Conservation (phyloP, 202 grass and related monocot species). For the Elaeis oleifera region DNA sequence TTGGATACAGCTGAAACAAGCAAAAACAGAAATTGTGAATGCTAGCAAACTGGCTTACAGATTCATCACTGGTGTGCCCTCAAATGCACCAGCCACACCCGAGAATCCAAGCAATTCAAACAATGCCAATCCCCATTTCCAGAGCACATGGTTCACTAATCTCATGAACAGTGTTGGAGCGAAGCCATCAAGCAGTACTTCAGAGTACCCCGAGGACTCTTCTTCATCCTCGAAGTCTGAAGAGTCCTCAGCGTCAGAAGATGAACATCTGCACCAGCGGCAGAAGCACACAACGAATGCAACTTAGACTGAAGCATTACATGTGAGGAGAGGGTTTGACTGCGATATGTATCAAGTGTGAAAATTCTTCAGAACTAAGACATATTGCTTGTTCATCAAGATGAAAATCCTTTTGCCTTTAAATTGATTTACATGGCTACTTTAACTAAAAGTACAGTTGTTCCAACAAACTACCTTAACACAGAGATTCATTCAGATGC, state of each 20-base stretch:
- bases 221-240: constrained; percentile 21
- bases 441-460: constrained; percentile 20
- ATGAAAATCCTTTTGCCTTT: too few relatives aligned
- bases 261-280: constrained; percentile 8
- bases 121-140: constrained; percentile 14
- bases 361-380: too few relatives aligned
- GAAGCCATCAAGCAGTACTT: constrained; percentile 37
- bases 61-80: constrained; percentile 30
- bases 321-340: constrained; percentile 20
- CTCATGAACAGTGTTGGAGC: constrained; percentile 33
- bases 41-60: constrained; percentile 41
- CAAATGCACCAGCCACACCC: constrained; percentile 20
- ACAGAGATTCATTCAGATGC: neutral
- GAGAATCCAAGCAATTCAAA: constrained; percentile 22
- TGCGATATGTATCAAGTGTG: too few relatives aligned
- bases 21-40: constrained; percentile 42
- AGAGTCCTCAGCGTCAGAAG: constrained; percentile 4
- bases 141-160: constrained; percentile 30
- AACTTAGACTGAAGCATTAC: constrained; percentile 13
- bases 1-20: constrained; percentile 44
- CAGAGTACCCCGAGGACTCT: constrained; percentile 4
- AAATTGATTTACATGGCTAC: constrained; percentile 15
- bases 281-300: neutral
- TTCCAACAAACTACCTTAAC: constrained; percentile 7
- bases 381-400: too few relatives aligned